Evolutionary conservation across 2,329 filamentous ascomycete species (phyloP).

Genomic region (Sclerotinia minor): DNA sequence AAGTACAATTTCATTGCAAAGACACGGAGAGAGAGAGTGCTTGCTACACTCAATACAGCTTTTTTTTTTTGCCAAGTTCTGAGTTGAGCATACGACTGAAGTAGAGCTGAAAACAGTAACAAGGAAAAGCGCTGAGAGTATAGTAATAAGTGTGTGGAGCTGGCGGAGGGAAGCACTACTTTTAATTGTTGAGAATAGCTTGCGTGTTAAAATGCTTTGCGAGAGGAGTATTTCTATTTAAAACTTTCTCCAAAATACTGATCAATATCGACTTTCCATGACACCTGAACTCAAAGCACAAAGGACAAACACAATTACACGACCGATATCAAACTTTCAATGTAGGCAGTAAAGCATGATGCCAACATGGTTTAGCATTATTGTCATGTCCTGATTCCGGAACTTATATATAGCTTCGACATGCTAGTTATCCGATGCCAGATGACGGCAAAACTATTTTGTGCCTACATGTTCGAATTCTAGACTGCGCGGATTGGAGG

Average conservation of each 20-base stretch:
- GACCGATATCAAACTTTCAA: not conserved
- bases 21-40: not conserved
- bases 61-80: not conserved
- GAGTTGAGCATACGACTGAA: not conserved
- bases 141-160: no score
- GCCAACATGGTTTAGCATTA: not conserved
- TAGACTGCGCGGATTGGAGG: not conserved
- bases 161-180: no score
- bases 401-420: not conserved
- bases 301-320: not conserved
- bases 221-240: not conserved
- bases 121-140: not conserved
- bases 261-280: not conserved
- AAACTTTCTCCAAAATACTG: no score
- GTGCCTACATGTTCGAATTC: not conserved
- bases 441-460: not conserved
- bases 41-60: conserved; percentile 8
- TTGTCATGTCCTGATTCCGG: not conserved
- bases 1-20: conserved; percentile 3
- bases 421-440: not conserved
- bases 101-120: not conserved
- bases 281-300: not conserved
- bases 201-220: not conserved
- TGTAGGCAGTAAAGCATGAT: not conserved
- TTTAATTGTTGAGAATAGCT: not conserved